These are phyloP conservation scores for Magnaporthiopsis rhizophila DNA, from an alignment of 2,329 filamentous ascomycete genomes.

Conservation along the genomic window DNA sequence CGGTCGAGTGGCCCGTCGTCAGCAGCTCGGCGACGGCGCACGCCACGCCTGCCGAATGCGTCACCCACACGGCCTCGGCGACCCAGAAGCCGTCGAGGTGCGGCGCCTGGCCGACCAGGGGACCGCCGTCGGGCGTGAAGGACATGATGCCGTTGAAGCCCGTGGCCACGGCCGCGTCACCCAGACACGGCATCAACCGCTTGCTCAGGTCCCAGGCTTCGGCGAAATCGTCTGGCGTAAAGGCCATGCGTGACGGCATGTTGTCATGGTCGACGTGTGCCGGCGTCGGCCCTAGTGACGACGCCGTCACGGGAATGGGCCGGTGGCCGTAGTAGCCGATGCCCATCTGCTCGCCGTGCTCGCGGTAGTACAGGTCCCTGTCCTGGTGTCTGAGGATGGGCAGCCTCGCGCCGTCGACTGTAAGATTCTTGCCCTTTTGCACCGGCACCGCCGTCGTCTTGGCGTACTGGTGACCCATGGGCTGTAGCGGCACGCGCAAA, in stretches of 20 bases:
- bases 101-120: slow-evolving; percentile 50
- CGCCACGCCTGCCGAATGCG: slow-evolving; percentile 56
- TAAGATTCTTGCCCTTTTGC: not conserved
- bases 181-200: slow-evolving; percentile 44
- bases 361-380: slow-evolving; percentile 55
- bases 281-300: slow-evolving; percentile 43
- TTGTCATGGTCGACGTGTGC: slow-evolving; percentile 46
- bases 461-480: slow-evolving; percentile 55
- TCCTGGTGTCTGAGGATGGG: slow-evolving; percentile 58
- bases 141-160: slow-evolving; percentile 62
- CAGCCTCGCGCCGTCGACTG: slow-evolving; percentile 38
- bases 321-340: slow-evolving; percentile 58
- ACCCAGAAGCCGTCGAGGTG: slow-evolving; percentile 54
- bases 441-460: slow-evolving; percentile 47
- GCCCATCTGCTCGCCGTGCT: slow-evolving; percentile 54
- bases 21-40: slow-evolving; percentile 51
- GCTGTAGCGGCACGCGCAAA: slow-evolving; percentile 48
- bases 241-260: slow-evolving; percentile 56
- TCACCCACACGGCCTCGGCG: slow-evolving; percentile 60
- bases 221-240: slow-evolving; percentile 52
- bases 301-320: slow-evolving; percentile 51
- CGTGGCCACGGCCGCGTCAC: slow-evolving; percentile 42
- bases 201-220: slow-evolving; percentile 51
- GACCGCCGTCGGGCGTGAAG: slow-evolving; percentile 56
- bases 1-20: slow-evolving; percentile 44